Conservation (phyloP, 2,329 filamentous ascomycete species). For the Cadophora luteo-olivacea region DNA sequence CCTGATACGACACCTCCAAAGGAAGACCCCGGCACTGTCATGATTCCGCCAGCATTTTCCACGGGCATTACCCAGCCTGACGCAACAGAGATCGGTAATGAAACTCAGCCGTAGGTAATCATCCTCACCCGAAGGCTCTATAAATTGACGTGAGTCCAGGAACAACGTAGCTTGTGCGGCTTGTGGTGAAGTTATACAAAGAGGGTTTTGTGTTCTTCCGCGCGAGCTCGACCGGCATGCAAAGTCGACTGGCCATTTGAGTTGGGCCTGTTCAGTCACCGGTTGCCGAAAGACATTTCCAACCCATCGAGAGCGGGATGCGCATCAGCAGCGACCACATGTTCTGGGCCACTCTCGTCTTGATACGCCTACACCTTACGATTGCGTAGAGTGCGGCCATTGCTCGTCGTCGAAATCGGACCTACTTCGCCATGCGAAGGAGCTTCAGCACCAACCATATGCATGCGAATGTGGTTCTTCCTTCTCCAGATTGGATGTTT, state of each 20-base stretch:
- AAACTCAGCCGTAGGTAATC: no score
- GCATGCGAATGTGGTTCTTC: conserved; percentile 37
- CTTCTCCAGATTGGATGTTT: conserved; percentile 42
- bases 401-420: conserved; percentile 18
- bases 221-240: neutral
- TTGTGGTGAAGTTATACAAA: neutral
- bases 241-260: conserved; percentile 2
- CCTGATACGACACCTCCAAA: no score
- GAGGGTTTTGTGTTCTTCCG: no score
- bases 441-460: conserved; percentile 30
- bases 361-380: conserved; percentile 5
- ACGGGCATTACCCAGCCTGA: no score
- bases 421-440: conserved; percentile 28
- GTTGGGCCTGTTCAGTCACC: neutral
- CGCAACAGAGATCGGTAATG: no score
- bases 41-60: no score
- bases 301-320: conserved; percentile 10
- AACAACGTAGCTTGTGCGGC: neutral
- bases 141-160: no score
- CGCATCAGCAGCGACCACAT: conserved; percentile 25
- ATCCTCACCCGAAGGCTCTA: no score
- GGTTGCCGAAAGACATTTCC: conserved; percentile 26
- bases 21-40: no score
- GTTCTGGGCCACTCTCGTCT: conserved; percentile 19
- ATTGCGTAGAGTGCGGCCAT: conserved; percentile 29